A percentile compares a stretch with the other conserved stretches of the same genome.
Conservation (phyloP, 371 early-diverging fungal genomes). For the Mucor racemosus region DNA sequence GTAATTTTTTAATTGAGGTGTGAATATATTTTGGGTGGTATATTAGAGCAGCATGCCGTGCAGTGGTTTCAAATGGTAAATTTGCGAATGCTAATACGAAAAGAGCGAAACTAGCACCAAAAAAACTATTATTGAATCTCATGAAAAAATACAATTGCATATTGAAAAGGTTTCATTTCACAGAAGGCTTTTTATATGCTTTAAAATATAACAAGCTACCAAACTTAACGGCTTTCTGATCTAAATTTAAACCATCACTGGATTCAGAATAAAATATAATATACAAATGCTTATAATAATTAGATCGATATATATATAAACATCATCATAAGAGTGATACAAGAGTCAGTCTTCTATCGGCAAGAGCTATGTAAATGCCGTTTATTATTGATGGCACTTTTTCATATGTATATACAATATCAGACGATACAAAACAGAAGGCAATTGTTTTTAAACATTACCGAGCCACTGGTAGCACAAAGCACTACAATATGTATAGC, state of each 20-base stretch:
- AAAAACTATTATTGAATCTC: background rate
- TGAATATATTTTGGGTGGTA: background rate
- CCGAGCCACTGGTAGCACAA: background rate
- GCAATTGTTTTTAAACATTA: background rate
- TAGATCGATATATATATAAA: no score
- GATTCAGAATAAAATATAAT: background rate
- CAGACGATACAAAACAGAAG: background rate
- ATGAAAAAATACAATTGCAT: background rate
- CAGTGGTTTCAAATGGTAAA: background rate
- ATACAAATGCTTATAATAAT: no score
- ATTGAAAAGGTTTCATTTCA: background rate
- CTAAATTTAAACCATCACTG: background rate
- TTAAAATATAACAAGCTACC: background rate
- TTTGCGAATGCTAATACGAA: background rate
- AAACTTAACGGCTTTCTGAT: no score
- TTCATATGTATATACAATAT: background rate
- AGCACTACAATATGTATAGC: background rate
- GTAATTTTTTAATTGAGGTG: background rate
- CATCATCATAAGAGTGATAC: no score
- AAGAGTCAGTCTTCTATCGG: no score
- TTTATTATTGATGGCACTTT: no score
- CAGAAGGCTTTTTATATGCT: background rate
- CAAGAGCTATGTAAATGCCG: no score
- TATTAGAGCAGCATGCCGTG: background rate
- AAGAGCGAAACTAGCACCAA: background rate